phyloP scores from a whole-genome alignment of 768 basidiomycete genomes.

The Auriculariales sp. region DNA sequence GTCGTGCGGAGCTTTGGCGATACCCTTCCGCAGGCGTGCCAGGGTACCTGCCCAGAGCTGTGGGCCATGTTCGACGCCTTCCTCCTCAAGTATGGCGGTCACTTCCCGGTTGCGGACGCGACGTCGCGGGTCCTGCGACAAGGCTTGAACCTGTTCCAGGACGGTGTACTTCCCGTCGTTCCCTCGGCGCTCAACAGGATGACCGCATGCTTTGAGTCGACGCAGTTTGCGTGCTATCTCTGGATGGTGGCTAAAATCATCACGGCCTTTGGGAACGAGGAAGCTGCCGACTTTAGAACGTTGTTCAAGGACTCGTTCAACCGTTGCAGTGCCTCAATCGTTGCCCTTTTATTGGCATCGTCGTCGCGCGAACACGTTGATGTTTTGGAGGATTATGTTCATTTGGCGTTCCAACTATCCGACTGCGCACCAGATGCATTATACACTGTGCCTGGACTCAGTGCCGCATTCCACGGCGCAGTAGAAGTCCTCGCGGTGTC shows the following conservation, averaged over 20 bases:
- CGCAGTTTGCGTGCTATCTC: slow-evolving; percentile 73
- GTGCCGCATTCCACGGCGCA: slow-evolving; percentile 57
- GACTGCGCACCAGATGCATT: slow-evolving; percentile 59
- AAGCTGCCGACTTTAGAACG: slow-evolving; percentile 36
- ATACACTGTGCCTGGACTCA: slow-evolving; percentile 66
- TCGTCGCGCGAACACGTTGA: slow-evolving; percentile 70
- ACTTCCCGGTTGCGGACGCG: slow-evolving; percentile 68
- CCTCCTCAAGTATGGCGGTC: slow-evolving; percentile 60
- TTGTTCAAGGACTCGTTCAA: slow-evolving; percentile 60
- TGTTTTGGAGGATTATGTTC: slow-evolving; percentile 90
- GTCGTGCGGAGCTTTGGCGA: slow-evolving; percentile 74
- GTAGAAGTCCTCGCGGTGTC: slow-evolving; percentile 73
- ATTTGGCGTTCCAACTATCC: slow-evolving; percentile 56
- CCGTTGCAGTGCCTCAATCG: slow-evolving; percentile 55
- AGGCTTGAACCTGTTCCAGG: slow-evolving; percentile 69
- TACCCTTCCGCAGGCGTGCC: slow-evolving; percentile 67
- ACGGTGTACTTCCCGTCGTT: slow-evolving; percentile 47
- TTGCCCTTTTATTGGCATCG: slow-evolving; percentile 51
- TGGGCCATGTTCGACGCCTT: slow-evolving; percentile 78
- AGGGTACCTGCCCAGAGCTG: slow-evolving; percentile 59
- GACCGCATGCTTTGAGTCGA: slow-evolving; percentile 62
- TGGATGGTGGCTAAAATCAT: slow-evolving; percentile 90
- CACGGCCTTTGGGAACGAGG: slow-evolving; percentile 57
- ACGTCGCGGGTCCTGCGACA: slow-evolving; percentile 73
- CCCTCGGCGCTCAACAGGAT: slow-evolving; percentile 62